These are phyloP conservation scores for Actinidia polygama DNA, from an alignment of 179 eudicot species.

Conservation along the genomic window DNA sequence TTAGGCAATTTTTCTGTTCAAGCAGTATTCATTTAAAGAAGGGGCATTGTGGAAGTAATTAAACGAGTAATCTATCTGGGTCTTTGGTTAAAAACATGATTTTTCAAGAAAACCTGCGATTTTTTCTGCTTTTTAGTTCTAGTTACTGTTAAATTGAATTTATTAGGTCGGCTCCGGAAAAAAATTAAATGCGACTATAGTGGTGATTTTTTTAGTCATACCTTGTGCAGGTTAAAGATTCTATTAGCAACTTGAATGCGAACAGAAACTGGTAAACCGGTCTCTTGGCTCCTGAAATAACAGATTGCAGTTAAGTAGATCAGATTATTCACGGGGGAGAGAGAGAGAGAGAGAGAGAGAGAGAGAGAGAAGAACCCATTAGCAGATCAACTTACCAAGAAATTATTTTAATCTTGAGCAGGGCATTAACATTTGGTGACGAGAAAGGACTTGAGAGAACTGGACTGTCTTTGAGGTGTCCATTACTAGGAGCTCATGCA, in stretches of 20 bases:
- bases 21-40: not conserved
- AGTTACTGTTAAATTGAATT: not conserved
- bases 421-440: constrained; percentile 82
- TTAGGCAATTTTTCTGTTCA: too few relatives aligned
- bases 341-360: not conserved
- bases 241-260: constrained; percentile 68
- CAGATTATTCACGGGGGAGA: not conserved
- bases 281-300: constrained; percentile 84
- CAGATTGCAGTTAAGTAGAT: not conserved
- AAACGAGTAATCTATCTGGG: not conserved
- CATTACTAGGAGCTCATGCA: constrained; percentile 34
- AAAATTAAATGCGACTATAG: not conserved
- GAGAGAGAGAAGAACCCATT: not conserved
- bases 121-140: not conserved
- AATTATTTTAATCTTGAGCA: constrained; percentile 86
- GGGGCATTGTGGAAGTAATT: not conserved
- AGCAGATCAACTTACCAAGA: constrained; percentile 58
- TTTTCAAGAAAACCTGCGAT: not conserved
- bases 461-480: constrained; percentile 53
- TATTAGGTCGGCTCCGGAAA: not conserved
- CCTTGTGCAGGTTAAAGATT: constrained; percentile 90
- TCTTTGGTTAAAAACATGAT: not conserved
- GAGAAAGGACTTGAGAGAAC: constrained; percentile 77
- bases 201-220: constrained; percentile 18
- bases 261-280: constrained; percentile 74